phyloP scores from a whole-genome alignment of 441 rosid genomes.

The Omphalea diandra region DNA sequence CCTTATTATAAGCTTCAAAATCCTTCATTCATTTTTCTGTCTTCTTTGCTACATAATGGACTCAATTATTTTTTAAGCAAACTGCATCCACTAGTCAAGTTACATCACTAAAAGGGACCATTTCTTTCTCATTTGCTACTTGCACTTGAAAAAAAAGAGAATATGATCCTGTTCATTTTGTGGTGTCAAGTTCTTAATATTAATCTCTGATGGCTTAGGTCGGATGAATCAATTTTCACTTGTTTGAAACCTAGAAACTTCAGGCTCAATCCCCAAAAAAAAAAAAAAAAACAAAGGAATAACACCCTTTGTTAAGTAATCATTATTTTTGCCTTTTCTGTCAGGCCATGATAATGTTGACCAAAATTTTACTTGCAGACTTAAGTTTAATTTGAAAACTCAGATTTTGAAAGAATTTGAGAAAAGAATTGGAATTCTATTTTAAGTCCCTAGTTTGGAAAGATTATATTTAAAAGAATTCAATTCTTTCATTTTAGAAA shows the following conservation, averaged over 20 bases:
- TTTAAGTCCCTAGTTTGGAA: too few species aligned
- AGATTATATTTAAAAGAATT: too few species aligned
- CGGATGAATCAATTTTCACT: background rate
- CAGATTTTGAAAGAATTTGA: too few species aligned
- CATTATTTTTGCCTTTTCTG: background rate
- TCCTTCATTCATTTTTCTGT: constrained; percentile 25
- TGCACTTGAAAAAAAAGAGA: constrained; percentile 24
- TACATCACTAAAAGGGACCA: constrained; percentile 20
- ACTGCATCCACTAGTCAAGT: constrained; percentile 19
- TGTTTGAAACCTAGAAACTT: background rate
- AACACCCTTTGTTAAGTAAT: background rate
- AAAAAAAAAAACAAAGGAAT: background rate
- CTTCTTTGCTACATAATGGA: constrained; percentile 20
- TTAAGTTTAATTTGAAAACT: too few species aligned
- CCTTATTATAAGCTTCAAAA: constrained; percentile 18
- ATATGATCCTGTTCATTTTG: background rate
- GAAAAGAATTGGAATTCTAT: too few species aligned
- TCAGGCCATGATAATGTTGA: background rate
- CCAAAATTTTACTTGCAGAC: background rate
- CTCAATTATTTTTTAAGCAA: constrained; percentile 22
- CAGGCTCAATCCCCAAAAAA: background rate
- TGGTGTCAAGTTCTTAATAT: background rate
- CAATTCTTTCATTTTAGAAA: too few species aligned
- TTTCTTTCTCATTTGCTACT: constrained; percentile 9
- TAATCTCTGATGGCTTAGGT: too few species aligned